phyloP scores from a whole-genome alignment of 1,284 basidiomycete species.

The Ganoderma leucocontextum region DNA sequence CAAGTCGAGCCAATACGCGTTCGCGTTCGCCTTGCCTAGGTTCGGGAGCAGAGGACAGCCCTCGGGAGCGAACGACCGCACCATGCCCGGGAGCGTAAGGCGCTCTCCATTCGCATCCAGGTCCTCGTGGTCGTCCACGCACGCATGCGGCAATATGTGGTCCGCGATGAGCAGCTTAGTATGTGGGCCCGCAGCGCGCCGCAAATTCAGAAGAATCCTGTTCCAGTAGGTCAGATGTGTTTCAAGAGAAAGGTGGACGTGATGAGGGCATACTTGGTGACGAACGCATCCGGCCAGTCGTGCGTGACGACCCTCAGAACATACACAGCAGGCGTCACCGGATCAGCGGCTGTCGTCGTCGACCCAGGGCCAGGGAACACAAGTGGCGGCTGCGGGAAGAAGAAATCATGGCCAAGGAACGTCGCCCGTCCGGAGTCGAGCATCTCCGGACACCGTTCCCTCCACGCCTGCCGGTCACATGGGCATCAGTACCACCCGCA shows the following conservation, averaged over 20 bases:
- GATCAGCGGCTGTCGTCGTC: not conserved
- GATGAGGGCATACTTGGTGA: constrained; percentile 39
- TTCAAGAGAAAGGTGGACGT: not conserved
- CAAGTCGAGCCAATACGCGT: constrained; percentile 78
- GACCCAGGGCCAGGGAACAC: constrained; percentile 14
- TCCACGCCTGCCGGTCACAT: constrained; percentile 59
- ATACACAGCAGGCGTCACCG: constrained; percentile 59
- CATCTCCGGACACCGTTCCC: constrained; percentile 64
- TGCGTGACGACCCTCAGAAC: constrained; percentile 75
- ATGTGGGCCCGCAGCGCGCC: constrained; percentile 44
- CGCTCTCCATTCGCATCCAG: constrained; percentile 16
- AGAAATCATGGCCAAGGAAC: constrained; percentile 81
- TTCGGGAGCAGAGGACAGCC: constrained; percentile 67
- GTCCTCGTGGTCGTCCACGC: constrained; percentile 54
- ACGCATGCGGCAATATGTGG: constrained; percentile 73
- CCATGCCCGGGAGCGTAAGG: constrained; percentile 40
- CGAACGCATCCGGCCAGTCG: constrained; percentile 76
- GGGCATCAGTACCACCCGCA: not conserved
- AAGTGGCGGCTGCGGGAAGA: constrained; percentile 62
- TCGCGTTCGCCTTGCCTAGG: constrained; percentile 73
- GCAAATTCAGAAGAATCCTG: constrained; percentile 48
- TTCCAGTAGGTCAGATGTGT: not conserved
- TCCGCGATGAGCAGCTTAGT: constrained; percentile 75
- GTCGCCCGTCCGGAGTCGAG: constrained; percentile 61
- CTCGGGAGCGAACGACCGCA: constrained; percentile 49